A percentile compares a stretch with the other conserved stretches of the same genome.
Evolutionary conservation across 2,329 filamentous ascomycete species (phyloP).

Genomic region (Aureobasidium sp.): DNA sequence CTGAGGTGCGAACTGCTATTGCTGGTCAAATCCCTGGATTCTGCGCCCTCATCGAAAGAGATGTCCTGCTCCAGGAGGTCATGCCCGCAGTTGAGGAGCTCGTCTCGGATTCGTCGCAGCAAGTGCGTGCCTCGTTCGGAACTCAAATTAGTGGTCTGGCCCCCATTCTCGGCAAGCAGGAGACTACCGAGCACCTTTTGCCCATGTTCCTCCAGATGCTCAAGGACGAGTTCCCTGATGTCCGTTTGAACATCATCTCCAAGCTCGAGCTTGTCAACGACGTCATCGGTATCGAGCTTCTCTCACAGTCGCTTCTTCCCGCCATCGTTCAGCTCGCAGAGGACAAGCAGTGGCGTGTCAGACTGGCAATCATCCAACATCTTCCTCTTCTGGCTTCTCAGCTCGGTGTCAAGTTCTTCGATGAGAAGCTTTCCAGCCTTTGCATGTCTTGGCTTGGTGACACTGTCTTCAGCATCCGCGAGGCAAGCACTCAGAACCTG

Average conservation of each 20-base stretch:
- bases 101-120: constrained; percentile 91
- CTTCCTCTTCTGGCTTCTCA: constrained; percentile 94
- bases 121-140: constrained; percentile 89
- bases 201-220: constrained; percentile 99
- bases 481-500: constrained; percentile 93
- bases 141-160: constrained; percentile 96
- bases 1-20: constrained; percentile 93
- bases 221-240: constrained; percentile 98
- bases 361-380: constrained; percentile 97
- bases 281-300: constrained; percentile 94
- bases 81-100: constrained; percentile 96
- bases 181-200: constrained; percentile 92
- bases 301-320: constrained; percentile 92
- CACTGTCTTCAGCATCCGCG: constrained; percentile 96
- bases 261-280: constrained; percentile 98
- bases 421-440: constrained; percentile 88
- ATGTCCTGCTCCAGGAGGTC: constrained; percentile 85
- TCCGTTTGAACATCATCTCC: constrained; percentile 98
- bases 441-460: constrained; percentile 99
- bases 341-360: constrained; percentile 98
- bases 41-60: constrained; percentile 80
- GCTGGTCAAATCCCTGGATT: constrained; percentile 97
- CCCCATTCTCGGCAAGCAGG: constrained; percentile 94
- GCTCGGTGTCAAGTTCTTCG: constrained; percentile 94
- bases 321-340: constrained; percentile 96